A percentile compares a stretch with the other conserved stretches of the same genome.
Evolutionary conservation across 2,329 filamentous ascomycete genomes (phyloP).

Genomic region (Pseudogymnoascus sp.): DNA sequence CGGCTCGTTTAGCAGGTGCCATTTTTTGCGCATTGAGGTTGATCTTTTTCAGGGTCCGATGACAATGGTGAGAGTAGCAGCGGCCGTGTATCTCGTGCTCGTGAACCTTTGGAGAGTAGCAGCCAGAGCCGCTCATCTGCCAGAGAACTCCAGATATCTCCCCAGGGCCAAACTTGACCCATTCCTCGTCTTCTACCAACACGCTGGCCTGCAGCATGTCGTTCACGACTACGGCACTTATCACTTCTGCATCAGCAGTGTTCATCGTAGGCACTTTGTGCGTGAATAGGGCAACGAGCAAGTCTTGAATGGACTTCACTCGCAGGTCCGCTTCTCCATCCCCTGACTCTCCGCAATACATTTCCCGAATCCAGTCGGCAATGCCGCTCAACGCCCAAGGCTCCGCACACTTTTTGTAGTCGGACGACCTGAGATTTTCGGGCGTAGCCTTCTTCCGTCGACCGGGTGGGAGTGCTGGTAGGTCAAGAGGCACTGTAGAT

Average conservation of each 20-base stretch:
- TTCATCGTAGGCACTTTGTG: slow-evolving; percentile 98
- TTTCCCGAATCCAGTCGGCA: slow-evolving; percentile 74
- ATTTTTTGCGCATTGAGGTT: slow-evolving; percentile 70
- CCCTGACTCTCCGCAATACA: slow-evolving; percentile 48
- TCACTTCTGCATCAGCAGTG: slow-evolving; percentile 85
- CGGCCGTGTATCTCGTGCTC: slow-evolving; percentile 55
- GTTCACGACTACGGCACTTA: slow-evolving; percentile 69
- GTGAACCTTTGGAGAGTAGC: slow-evolving; percentile 82
- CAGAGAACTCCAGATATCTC: slow-evolving; percentile 83
- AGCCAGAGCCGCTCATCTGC: slow-evolving; percentile 85
- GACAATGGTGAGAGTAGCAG: slow-evolving; percentile 92
- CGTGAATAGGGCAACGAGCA: slow-evolving; percentile 81
- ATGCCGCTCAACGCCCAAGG: slow-evolving; percentile 93
- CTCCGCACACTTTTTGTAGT: slow-evolving; percentile 78
- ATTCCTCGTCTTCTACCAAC: slow-evolving; percentile 85
- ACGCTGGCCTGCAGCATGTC: slow-evolving; percentile 75
- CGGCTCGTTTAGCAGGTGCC: slow-evolving; percentile 57
- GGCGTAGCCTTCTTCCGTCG: slow-evolving; percentile 80
- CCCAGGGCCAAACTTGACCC: slow-evolving; percentile 84
- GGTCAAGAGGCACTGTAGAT: slow-evolving; percentile 62
- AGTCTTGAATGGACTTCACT: slow-evolving; percentile 77
- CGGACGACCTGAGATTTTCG: slow-evolving; percentile 69
- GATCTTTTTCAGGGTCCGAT: slow-evolving; percentile 88
- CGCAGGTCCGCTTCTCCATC: slow-evolving; percentile 87
- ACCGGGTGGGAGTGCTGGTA: slow-evolving; percentile 74